phyloP scores from a whole-genome alignment of 768 basidiomycete genomes.

The Hydnum rufescens region DNA sequence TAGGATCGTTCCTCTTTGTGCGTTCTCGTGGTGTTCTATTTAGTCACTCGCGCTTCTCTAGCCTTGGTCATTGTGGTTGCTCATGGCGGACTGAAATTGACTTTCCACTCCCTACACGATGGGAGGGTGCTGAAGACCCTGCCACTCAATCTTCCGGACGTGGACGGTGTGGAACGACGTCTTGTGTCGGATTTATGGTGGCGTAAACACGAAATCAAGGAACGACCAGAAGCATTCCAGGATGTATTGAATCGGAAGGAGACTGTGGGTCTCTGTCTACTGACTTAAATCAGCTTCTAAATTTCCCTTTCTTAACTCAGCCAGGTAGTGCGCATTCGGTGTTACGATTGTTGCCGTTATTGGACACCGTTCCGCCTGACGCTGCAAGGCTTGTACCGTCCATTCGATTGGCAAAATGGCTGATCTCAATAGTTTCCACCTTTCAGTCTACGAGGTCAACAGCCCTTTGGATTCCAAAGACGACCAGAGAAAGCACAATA shows the following conservation, averaged over 20 bases:
- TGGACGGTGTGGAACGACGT: slow-evolving; percentile 6
- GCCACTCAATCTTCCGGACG: neutral
- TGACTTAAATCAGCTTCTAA: too few relatives aligned
- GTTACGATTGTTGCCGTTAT: slow-evolving; percentile 44
- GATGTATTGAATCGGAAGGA: slow-evolving; percentile 56
- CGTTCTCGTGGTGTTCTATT: too few relatives aligned
- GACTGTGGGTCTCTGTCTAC: slow-evolving; percentile 26
- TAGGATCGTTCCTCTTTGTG: slow-evolving; percentile 17
- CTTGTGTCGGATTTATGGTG: slow-evolving; percentile 47
- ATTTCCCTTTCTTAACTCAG: too few relatives aligned
- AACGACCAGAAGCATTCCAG: slow-evolving; percentile 29
- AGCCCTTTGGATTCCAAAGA: slow-evolving; percentile 1
- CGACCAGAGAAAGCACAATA: neutral
- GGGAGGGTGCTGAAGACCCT: slow-evolving; percentile 27
- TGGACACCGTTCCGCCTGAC: slow-evolving; percentile 33
- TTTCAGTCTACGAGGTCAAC: too few relatives aligned
- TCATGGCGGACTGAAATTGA: slow-evolving; percentile 46
- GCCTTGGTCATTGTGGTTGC: slow-evolving; percentile 44
- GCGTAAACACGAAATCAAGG: slow-evolving; percentile 31
- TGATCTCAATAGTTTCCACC: too few relatives aligned
- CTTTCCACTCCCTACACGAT: slow-evolving; percentile 61
- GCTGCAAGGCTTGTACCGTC: too few relatives aligned
- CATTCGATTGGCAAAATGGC: too few relatives aligned
- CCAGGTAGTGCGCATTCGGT: slow-evolving; percentile 61
- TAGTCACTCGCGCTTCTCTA: too few relatives aligned